Conservation (phyloP, 1,284 basidiomycete genomes). For the Melampsora occidentalis region DNA sequence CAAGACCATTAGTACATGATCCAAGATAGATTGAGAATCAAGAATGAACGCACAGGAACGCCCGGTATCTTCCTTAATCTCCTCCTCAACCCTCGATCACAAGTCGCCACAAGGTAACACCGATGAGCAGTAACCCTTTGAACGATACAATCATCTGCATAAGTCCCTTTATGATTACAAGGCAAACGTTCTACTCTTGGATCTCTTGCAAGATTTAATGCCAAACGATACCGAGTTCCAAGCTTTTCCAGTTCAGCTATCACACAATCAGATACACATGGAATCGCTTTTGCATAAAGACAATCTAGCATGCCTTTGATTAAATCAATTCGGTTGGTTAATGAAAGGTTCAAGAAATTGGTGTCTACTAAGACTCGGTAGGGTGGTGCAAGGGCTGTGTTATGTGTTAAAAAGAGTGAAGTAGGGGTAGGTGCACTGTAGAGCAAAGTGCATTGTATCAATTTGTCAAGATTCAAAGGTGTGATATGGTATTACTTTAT, state of each 20-base stretch:
- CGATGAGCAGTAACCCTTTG: conserved; percentile 90
- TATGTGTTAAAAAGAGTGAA: conserved; percentile 92
- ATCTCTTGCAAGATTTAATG: conserved; percentile 93
- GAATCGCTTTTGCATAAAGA: conserved; percentile 97
- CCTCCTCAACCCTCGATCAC: conserved; percentile 88
- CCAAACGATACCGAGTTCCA: conserved; percentile 91
- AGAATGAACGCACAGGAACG: conserved; percentile 61
- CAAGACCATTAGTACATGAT: not conserved
- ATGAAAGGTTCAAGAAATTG: conserved; percentile 98
- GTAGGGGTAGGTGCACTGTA: conserved; percentile 74
- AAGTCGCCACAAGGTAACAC: conserved; percentile 97
- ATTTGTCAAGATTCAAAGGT: not conserved
- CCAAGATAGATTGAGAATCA: not conserved
- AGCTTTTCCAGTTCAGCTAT: conserved; percentile 97
- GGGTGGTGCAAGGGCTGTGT: conserved; percentile 90
- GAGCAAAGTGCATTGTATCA: not conserved
- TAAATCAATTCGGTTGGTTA: conserved; percentile 97
- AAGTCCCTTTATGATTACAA: conserved; percentile 90
- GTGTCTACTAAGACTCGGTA: conserved; percentile 98
- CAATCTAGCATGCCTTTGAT: conserved; percentile 99
- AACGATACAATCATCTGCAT: conserved; percentile 97
- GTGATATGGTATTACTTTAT: not conserved
- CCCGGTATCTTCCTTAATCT: conserved; percentile 90
- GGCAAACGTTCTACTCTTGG: conserved; percentile 89
- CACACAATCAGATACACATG: conserved; percentile 97